These are phyloP conservation scores for Kazachstania viticola DNA, from an alignment of 805 yeast genomes.

Conservation along the genomic window DNA sequence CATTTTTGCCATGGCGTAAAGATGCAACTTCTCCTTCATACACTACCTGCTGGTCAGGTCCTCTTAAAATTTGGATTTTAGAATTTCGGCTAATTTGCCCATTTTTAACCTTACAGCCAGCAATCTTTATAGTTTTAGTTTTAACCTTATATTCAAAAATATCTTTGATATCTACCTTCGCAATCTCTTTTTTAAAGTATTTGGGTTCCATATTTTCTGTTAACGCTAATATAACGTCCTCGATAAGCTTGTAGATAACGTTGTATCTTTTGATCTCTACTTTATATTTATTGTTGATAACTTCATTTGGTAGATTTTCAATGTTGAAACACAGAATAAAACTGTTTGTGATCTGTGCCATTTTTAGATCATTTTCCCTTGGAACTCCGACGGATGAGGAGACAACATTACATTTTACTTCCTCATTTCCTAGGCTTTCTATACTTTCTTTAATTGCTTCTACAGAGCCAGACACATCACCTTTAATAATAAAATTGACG, in stretches of 20 bases:
- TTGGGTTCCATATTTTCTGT: constrained; percentile 51
- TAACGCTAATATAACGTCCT: constrained; percentile 61
- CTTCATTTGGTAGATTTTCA: constrained; percentile 47
- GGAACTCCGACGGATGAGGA: constrained; percentile 71
- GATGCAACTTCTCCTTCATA: constrained; percentile 55
- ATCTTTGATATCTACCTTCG: constrained; percentile 59
- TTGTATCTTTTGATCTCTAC: constrained; percentile 53
- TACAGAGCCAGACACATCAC: constrained; percentile 90
- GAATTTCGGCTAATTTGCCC: constrained; percentile 59
- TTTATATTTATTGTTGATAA: constrained; percentile 42
- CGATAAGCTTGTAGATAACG: constrained; percentile 80
- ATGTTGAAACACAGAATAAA: constrained; percentile 70
- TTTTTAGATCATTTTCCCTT: constrained; percentile 50
- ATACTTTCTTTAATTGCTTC: constrained; percentile 87
- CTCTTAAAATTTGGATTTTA: constrained; percentile 45
- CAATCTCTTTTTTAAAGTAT: constrained; percentile 50
- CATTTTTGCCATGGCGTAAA: constrained; percentile 73
- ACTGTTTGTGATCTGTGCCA: constrained; percentile 64
- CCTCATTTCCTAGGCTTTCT: constrained; percentile 74
- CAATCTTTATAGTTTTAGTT: constrained; percentile 50
- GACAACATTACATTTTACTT: constrained; percentile 59
- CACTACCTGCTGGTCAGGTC: too few relatives aligned
- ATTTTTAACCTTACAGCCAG: constrained; percentile 72
- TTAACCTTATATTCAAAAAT: constrained; percentile 62
- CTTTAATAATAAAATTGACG: constrained; percentile 61